Percentiles rank a stretch among this genome's conserved stretches.
These are phyloP conservation scores for Calonectria henricotiae DNA, from an alignment of 2,329 filamentous ascomycete genomes.

Conservation along the genomic window DNA sequence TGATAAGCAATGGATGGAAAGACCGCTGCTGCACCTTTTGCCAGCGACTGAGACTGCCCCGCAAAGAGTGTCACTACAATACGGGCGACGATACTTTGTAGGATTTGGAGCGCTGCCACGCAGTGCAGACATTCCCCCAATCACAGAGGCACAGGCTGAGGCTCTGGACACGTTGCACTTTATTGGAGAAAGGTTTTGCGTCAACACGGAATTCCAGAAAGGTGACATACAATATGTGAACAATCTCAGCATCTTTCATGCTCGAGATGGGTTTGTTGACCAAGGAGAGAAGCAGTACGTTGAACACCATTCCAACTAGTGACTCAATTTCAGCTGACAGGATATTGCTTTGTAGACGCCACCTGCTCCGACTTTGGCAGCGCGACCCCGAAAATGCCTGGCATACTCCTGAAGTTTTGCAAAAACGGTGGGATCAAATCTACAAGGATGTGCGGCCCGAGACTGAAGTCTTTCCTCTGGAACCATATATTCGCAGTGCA, in stretches of 20 bases:
- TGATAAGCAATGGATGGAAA: neutral
- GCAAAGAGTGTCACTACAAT: neutral
- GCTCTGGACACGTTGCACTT: slow-evolving; percentile 1
- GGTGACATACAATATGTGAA: slow-evolving; percentile 5
- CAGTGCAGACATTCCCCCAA: neutral
- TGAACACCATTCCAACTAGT: neutral
- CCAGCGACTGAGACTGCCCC: neutral
- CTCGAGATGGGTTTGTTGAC: neutral
- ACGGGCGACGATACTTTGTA: slow-evolving; percentile 5
- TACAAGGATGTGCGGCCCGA: neutral
- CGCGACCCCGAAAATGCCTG: slow-evolving; percentile 7
- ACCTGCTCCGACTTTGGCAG: neutral
- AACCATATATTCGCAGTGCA: slow-evolving; percentile 6
- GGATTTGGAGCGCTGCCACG: slow-evolving; percentile 1
- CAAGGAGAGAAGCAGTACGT: slow-evolving; percentile 3
- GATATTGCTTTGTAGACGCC: neutral
- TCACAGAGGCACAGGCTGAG: slow-evolving; percentile 1
- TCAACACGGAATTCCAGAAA: slow-evolving; percentile 2
- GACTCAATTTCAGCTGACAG: neutral
- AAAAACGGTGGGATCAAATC: slow-evolving; percentile 1
- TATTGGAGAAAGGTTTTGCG: slow-evolving; percentile 1
- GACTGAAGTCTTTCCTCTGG: neutral
- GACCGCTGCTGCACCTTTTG: neutral
- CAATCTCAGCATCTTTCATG: neutral
- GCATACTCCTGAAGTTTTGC: neutral